These are phyloP conservation scores for Suillus hirtellus DNA, from an alignment of 768 basidiomycete species.

Conservation along the genomic window DNA sequence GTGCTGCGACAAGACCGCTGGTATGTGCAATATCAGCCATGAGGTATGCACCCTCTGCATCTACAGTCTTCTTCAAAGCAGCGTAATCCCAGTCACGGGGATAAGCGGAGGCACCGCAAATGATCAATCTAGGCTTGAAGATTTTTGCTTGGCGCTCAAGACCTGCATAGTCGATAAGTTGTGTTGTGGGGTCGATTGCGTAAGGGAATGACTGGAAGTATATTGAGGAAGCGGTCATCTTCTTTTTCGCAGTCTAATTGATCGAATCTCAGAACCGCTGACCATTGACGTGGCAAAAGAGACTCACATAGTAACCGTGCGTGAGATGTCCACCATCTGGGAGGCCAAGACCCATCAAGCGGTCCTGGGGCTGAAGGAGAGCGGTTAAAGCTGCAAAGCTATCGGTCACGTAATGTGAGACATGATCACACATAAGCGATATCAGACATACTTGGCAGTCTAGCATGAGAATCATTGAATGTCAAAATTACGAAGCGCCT, in stretches of 20 bases:
- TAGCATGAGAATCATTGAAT: conserved; percentile 29
- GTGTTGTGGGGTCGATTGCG: conserved; percentile 74
- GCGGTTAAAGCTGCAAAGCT: conserved; percentile 98
- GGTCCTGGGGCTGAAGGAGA: conserved; percentile 94
- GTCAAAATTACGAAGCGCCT: conserved; percentile 18
- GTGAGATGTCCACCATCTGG: conserved; percentile 98
- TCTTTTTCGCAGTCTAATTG: conserved; percentile 91
- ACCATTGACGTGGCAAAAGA: not conserved
- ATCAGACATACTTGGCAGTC: conserved; percentile 79
- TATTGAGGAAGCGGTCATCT: conserved; percentile 99
- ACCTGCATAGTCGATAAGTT: conserved; percentile 85
- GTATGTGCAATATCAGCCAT: conserved; percentile 99
- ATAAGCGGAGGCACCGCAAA: conserved; percentile 98
- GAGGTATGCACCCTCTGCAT: conserved; percentile 87
- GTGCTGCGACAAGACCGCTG: conserved; percentile 90
- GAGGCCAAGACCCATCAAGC: conserved; percentile 97
- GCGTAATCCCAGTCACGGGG: conserved; percentile 98
- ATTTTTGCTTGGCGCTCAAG: conserved; percentile 86
- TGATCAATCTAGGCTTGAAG: conserved; percentile 93
- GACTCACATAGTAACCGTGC: conserved; percentile 90
- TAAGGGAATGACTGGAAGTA: conserved; percentile 99
- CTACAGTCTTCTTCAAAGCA: conserved; percentile 74
- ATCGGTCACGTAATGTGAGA: conserved; percentile 16
- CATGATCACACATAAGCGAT: not conserved
- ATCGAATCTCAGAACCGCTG: conserved; percentile 11